These are phyloP conservation scores for Nymphaea colorata DNA, from an alignment of 164 flowering plant species.

Conservation along the genomic window DNA sequence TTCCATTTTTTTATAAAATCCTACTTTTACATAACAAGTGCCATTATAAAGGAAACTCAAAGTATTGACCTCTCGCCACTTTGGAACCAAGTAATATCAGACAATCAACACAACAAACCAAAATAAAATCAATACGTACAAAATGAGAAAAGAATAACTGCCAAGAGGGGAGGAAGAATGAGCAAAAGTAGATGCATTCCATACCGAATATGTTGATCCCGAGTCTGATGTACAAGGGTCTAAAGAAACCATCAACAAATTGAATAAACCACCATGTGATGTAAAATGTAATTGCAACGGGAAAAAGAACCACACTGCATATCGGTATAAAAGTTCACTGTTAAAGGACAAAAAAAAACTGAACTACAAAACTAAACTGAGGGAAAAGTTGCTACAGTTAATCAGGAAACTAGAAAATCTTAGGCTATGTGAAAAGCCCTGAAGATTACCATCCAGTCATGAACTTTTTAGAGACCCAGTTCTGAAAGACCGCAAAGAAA, in stretches of 20 bases:
- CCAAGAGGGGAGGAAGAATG: not conserved
- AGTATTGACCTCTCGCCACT: not conserved
- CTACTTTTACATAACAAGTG: too few species aligned
- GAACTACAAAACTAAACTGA: not conserved
- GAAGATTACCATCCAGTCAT: conserved; percentile 83
- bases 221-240: conserved; percentile 69
- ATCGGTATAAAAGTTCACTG: conserved; percentile 5
- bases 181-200: conserved; percentile 1
- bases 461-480: conserved; percentile 84
- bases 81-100: not conserved
- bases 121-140: too few species aligned
- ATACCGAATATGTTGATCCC: conserved; percentile 74
- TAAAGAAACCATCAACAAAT: conserved; percentile 87
- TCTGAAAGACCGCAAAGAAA: conserved; percentile 68
- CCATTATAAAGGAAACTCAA: too few species aligned
- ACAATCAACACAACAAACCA: not conserved
- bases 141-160: not conserved
- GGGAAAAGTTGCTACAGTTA: not conserved
- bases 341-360: conserved; percentile 4
- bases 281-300: conserved; percentile 60
- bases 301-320: conserved; percentile 71
- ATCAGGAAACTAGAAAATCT: not conserved
- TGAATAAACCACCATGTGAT: conserved; percentile 63
- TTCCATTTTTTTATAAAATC: too few species aligned
- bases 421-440: not conserved